Conservation (phyloP, 2,329 filamentous ascomycete species). For the Aotearoamyces nothofagi region DNA sequence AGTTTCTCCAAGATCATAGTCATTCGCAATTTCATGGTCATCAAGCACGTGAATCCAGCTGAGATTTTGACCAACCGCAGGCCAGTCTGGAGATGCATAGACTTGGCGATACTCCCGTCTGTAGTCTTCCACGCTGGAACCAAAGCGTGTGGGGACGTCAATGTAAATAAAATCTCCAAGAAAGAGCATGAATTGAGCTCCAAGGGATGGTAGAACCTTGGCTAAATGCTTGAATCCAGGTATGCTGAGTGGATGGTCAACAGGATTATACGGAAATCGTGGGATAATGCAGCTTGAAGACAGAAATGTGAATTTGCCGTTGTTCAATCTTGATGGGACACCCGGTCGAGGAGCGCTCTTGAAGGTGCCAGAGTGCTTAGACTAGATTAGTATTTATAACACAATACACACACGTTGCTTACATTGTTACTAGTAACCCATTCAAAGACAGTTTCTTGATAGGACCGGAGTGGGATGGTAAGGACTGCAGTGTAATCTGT, state of each 20-base stretch:
- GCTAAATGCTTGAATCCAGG: slow-evolving; percentile 68
- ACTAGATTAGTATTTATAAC: too few relatives aligned
- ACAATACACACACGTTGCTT: too few relatives aligned
- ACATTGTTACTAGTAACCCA: slow-evolving; percentile 80
- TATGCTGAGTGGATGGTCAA: slow-evolving; percentile 71
- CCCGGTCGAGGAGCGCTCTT: slow-evolving; percentile 60
- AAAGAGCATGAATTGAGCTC: slow-evolving; percentile 68
- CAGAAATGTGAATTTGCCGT: slow-evolving; percentile 73
- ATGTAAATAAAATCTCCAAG: slow-evolving; percentile 82
- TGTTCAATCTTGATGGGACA: slow-evolving; percentile 38
- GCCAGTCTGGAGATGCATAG: slow-evolving; percentile 93
- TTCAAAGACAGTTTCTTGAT: slow-evolving; percentile 61
- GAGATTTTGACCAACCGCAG: slow-evolving; percentile 55
- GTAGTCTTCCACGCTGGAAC: slow-evolving; percentile 59
- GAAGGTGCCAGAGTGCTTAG: slow-evolving; percentile 73
- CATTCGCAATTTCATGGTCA: slow-evolving; percentile 92
- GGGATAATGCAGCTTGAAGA: slow-evolving; percentile 88
- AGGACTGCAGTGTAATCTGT: slow-evolving; percentile 74
- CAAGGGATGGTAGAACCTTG: slow-evolving; percentile 52
- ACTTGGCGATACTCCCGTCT: slow-evolving; percentile 85
- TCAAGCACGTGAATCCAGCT: slow-evolving; percentile 97
- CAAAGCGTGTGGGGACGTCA: slow-evolving; percentile 74
- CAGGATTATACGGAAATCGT: slow-evolving; percentile 74
- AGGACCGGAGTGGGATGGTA: slow-evolving; percentile 44
- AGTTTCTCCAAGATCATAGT: slow-evolving; percentile 74